A percentile compares a stretch with the other conserved stretches of the same genome.
These are phyloP conservation scores for Didymella lethalis DNA, from an alignment of 2,329 filamentous ascomycete genomes.

Conservation along the genomic window DNA sequence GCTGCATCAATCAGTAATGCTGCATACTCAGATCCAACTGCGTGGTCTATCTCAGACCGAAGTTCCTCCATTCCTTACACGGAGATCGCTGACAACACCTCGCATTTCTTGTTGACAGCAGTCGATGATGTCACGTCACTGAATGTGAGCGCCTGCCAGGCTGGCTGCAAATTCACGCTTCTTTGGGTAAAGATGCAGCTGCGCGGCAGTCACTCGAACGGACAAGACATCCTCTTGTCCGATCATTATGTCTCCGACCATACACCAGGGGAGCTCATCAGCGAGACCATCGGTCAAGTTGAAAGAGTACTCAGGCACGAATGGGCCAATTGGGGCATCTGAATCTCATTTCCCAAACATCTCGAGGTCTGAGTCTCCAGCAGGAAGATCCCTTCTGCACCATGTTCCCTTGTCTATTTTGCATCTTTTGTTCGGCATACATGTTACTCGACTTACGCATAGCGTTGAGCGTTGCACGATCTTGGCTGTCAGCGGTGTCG, in stretches of 20 bases:
- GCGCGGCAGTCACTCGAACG: conserved; percentile 22
- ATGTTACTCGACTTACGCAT: background rate
- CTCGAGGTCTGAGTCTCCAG: too few species aligned
- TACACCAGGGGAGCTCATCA: conserved; percentile 41
- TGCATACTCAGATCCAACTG: background rate
- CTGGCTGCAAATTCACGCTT: conserved; percentile 41
- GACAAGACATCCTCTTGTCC: conserved; percentile 4
- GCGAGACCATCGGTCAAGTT: conserved; percentile 38
- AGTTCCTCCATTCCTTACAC: conserved; percentile 22
- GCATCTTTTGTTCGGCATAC: background rate
- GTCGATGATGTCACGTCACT: conserved; percentile 28
- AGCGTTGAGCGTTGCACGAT: background rate
- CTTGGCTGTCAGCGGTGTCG: background rate
- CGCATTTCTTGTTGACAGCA: conserved; percentile 38
- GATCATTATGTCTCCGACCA: conserved; percentile 28
- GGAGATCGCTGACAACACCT: conserved; percentile 32
- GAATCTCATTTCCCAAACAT: background rate
- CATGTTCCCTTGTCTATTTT: too few species aligned
- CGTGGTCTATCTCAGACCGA: conserved; percentile 4
- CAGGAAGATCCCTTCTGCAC: too few species aligned
- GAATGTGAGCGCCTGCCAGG: conserved; percentile 36
- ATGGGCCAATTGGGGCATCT: conserved; percentile 45
- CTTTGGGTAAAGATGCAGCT: conserved; percentile 46
- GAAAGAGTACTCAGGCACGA: conserved; percentile 40
- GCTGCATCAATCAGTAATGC: background rate